phyloP scores from a whole-genome alignment of 2,329 filamentous ascomycete genomes.

The Mollisia scopiformis region DNA sequence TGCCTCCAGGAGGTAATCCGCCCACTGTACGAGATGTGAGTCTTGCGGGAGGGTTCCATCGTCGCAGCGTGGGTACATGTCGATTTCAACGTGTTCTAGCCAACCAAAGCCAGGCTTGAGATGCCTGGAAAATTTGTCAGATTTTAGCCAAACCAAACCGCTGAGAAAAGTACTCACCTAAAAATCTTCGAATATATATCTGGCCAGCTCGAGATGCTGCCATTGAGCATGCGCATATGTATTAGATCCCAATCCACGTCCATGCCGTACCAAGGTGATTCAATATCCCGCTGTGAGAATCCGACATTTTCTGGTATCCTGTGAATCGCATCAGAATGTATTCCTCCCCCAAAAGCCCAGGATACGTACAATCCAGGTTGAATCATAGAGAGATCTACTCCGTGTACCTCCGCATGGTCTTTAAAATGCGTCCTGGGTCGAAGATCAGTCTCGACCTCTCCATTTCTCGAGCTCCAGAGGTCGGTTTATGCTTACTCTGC shows the following conservation, averaged over 20 bases:
- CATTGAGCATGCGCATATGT: slow-evolving; percentile 78
- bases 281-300: slow-evolving; percentile 76
- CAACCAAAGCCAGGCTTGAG: slow-evolving; percentile 74
- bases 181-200: slow-evolving; percentile 73
- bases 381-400: slow-evolving; percentile 63
- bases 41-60: slow-evolving; percentile 61
- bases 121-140: slow-evolving; percentile 55
- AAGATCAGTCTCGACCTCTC: not conserved
- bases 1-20: slow-evolving; percentile 66
- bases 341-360: not conserved
- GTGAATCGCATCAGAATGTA: not conserved
- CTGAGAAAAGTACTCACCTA: slow-evolving; percentile 50
- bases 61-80: slow-evolving; percentile 76
- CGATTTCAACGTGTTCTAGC: slow-evolving; percentile 89
- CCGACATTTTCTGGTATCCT: slow-evolving; percentile 73
- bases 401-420: slow-evolving; percentile 57
- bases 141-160: not conserved
- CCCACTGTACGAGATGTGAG: slow-evolving; percentile 70
- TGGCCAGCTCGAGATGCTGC: slow-evolving; percentile 77
- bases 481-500: slow-evolving; percentile 63
- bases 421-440: slow-evolving; percentile 50
- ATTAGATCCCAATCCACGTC: slow-evolving; percentile 67
- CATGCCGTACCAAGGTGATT: slow-evolving; percentile 66
- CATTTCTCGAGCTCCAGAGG: not conserved
- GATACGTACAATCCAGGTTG: slow-evolving; percentile 56